Evolutionary conservation across 495 filamentous ascomycete species (phyloP), one percentile per base, ranked within the genome.

Genomic region (Aspergillus heteromorphus): DNA sequence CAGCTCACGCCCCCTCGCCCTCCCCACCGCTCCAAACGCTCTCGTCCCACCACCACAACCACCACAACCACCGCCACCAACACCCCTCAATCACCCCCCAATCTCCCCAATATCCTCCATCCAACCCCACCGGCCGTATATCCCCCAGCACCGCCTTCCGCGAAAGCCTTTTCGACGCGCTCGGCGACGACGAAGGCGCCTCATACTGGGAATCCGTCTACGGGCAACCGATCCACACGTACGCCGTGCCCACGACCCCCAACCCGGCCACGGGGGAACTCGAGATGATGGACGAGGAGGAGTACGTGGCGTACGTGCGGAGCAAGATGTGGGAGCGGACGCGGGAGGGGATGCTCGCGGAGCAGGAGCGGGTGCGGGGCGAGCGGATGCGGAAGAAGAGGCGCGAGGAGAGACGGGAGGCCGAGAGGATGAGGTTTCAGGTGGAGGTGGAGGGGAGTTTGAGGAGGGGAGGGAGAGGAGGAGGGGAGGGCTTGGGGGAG

Each of bases 161-260:
- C 21, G 89, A 96, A 73, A 93, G 89, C n/a, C 84, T 97, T 45
- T 96, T 97, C 76, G 93, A 98, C 69, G 93, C 93, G n/a, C 85
- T 98, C 68, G 95, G 91, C 36, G 93, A 98, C 70, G 93, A 98
- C 71, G 93, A 98, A 73, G 93, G 93, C 34, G 93, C 93, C 40
- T 82, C 82, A 30, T 97, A 89, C 74, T 98, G 93, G 93, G 87
- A 96, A 66, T 80, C 83, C 30, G 90, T 97, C 47, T 98, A 96
- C 70, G 91, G 92, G 13, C 91, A 97, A 64, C 92, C 92, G 0
- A 88, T 97, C 49, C 86, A 89, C 60, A 79, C 66, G 4, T 91
- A 87, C 57, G 64, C 80, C 1, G 57, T 68, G 0, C 74, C 76
- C 0, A 61, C 66, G 2, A 54, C 65, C 1, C 62, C 67, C 3